Conservation (phyloP, 2,329 filamentous ascomycete genomes). For the Fonsecaea erecta region DNA sequence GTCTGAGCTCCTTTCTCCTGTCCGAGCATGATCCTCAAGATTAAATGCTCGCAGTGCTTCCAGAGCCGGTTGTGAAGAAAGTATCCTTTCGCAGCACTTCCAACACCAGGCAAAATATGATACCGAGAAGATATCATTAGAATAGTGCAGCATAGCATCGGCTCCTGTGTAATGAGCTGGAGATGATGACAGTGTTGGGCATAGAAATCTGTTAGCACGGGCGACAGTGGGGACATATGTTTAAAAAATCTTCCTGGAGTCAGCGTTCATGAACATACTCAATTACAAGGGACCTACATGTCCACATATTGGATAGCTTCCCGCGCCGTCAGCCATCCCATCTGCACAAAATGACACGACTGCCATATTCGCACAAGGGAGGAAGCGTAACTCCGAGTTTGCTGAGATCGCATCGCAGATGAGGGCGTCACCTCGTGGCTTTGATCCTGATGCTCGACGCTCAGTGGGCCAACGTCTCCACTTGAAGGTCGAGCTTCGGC, state of each 20-base stretch:
- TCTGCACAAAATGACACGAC: slow-evolving; percentile 57
- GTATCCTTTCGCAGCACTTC: slow-evolving; percentile 55
- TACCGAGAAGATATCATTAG: slow-evolving; percentile 62
- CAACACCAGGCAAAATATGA: slow-evolving; percentile 49
- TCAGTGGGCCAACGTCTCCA: neutral
- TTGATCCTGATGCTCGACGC: neutral
- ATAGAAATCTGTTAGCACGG: slow-evolving; percentile 57
- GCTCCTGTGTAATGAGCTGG: slow-evolving; percentile 56
- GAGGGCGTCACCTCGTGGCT: neutral
- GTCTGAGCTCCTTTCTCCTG: slow-evolving; percentile 59
- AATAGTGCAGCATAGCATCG: slow-evolving; percentile 59
- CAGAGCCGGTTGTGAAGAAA: slow-evolving; percentile 60
- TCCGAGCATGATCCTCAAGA: slow-evolving; percentile 59
- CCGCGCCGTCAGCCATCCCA: slow-evolving; percentile 61
- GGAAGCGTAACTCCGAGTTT: neutral
- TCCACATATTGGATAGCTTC: slow-evolving; percentile 61
- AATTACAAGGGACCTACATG: slow-evolving; percentile 40
- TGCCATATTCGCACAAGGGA: slow-evolving; percentile 21
- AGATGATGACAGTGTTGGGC: slow-evolving; percentile 55
- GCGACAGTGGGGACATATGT: slow-evolving; percentile 57
- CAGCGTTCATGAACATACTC: slow-evolving; percentile 34
- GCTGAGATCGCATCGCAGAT: neutral
- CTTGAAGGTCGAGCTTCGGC: neutral
- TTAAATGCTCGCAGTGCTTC: slow-evolving; percentile 59
- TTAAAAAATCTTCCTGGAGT: slow-evolving; percentile 47